phyloP scores from a whole-genome alignment of 2,329 filamentous ascomycete species.

The Metarhizium album region DNA sequence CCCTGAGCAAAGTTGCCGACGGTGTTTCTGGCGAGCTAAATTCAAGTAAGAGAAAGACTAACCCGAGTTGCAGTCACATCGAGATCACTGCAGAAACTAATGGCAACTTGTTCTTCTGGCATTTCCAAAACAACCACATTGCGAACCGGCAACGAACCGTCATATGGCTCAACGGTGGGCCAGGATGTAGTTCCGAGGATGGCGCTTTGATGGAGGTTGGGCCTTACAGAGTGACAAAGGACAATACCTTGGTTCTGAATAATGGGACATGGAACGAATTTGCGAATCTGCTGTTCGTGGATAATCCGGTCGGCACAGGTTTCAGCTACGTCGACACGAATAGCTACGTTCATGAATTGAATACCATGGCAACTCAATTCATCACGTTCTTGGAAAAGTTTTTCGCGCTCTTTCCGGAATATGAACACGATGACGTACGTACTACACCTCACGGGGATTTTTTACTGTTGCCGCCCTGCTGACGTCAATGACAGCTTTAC shows the following conservation, averaged over 20 bases:
- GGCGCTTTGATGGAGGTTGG: slow-evolving; percentile 94
- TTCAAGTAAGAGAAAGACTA: background rate
- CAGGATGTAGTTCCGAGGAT: slow-evolving; percentile 95
- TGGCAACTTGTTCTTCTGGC: slow-evolving; percentile 97
- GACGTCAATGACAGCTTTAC: slow-evolving; percentile 54
- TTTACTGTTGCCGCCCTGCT: background rate
- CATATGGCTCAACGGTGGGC: slow-evolving; percentile 94
- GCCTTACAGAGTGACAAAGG: slow-evolving; percentile 75
- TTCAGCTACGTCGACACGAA: slow-evolving; percentile 93
- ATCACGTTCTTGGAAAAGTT: slow-evolving; percentile 83
- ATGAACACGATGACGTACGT: slow-evolving; percentile 84
- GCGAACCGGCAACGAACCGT: slow-evolving; percentile 84
- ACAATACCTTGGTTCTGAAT: slow-evolving; percentile 63
- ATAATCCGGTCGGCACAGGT: slow-evolving; percentile 92
- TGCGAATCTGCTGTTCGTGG: slow-evolving; percentile 90
- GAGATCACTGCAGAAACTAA: slow-evolving; percentile 78
- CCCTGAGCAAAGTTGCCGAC: slow-evolving; percentile 1
- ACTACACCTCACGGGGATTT: slow-evolving; percentile 26
- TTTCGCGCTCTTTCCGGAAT: slow-evolving; percentile 84
- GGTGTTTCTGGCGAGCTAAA: background rate
- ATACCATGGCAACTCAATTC: slow-evolving; percentile 84
- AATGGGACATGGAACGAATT: slow-evolving; percentile 99
- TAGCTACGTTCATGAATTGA: slow-evolving; percentile 73
- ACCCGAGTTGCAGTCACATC: slow-evolving; percentile 56
- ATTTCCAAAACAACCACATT: slow-evolving; percentile 91